phyloP scores from a whole-genome alignment of 169 alveolate genomes.

The Cryptosporidium sp. region DNA sequence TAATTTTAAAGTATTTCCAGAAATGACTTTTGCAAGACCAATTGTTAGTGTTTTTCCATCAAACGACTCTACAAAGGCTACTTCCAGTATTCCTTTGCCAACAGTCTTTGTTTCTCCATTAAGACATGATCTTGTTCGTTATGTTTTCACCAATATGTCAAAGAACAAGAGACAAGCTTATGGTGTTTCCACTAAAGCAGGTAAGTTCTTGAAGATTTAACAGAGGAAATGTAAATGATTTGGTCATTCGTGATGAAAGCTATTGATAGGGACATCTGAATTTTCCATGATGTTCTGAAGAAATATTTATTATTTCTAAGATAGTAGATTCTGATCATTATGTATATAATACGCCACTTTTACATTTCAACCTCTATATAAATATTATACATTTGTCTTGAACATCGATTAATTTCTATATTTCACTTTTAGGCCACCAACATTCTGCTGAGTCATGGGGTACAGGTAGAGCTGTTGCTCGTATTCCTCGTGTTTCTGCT shows the following conservation, averaged over 20 bases:
- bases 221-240: neutral
- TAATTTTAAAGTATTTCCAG: neutral
- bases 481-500: constrained; percentile 99
- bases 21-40: constrained; percentile 86
- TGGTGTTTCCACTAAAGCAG: constrained; percentile 92
- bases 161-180: constrained; percentile 97
- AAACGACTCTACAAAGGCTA: constrained; percentile 81
- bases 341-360: neutral
- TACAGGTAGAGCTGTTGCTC: constrained; percentile 98
- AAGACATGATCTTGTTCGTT: constrained; percentile 96
- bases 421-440: constrained; percentile 89
- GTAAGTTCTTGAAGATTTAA: constrained; percentile 67
- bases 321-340: constrained; percentile 72
- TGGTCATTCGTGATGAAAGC: constrained; percentile 36
- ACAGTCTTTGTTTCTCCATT: constrained; percentile 96
- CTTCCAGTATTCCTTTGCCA: constrained; percentile 90
- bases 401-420: neutral
- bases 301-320: constrained; percentile 52
- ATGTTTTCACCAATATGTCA: constrained; percentile 93
- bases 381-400: neutral
- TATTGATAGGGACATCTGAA: constrained; percentile 75
- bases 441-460: constrained; percentile 99
- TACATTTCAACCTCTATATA: neutral
- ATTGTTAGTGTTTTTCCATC: constrained; percentile 86
- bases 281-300: constrained; percentile 15